These are phyloP conservation scores for Dioszegia aurantiaca DNA, from an alignment of 768 basidiomycete genomes.

Conservation along the genomic window DNA sequence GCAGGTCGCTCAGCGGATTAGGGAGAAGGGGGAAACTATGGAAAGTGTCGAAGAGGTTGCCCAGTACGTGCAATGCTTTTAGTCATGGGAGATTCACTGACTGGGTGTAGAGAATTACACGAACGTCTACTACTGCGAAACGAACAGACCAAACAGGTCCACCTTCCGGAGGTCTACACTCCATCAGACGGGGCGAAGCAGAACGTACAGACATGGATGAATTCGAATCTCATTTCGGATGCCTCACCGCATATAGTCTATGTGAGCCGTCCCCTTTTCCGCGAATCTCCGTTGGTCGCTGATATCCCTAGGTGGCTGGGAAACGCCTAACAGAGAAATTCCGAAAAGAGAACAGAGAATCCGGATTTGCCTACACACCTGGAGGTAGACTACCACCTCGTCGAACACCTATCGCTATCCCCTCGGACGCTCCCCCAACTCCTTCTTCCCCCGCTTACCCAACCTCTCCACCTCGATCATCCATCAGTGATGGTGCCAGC, in stretches of 20 bases:
- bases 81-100: background rate
- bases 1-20: slow-evolving; percentile 86
- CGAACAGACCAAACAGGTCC: slow-evolving; percentile 94
- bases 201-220: slow-evolving; percentile 81
- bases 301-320: slow-evolving; percentile 68
- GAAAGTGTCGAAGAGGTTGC: slow-evolving; percentile 97
- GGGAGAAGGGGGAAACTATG: slow-evolving; percentile 66
- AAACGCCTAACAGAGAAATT: slow-evolving; percentile 97
- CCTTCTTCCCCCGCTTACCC: slow-evolving; percentile 49
- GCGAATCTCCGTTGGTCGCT: background rate
- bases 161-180: slow-evolving; percentile 93
- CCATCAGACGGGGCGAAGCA: slow-evolving; percentile 83
- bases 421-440: slow-evolving; percentile 55
- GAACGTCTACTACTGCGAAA: slow-evolving; percentile 85
- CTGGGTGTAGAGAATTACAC: slow-evolving; percentile 65
- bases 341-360: slow-evolving; percentile 59
- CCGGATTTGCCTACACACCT: slow-evolving; percentile 58
- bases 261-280: slow-evolving; percentile 54
- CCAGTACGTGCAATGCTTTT: slow-evolving; percentile 49
- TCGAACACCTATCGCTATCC: slow-evolving; percentile 32
- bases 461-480: slow-evolving; percentile 20
- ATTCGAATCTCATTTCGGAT: slow-evolving; percentile 66
- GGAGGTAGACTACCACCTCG: slow-evolving; percentile 58
- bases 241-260: slow-evolving; percentile 75
- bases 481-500: slow-evolving; percentile 46